phyloP scores from a whole-genome alignment of 139 green algal species.

The Nannochloris sp. region DNA sequence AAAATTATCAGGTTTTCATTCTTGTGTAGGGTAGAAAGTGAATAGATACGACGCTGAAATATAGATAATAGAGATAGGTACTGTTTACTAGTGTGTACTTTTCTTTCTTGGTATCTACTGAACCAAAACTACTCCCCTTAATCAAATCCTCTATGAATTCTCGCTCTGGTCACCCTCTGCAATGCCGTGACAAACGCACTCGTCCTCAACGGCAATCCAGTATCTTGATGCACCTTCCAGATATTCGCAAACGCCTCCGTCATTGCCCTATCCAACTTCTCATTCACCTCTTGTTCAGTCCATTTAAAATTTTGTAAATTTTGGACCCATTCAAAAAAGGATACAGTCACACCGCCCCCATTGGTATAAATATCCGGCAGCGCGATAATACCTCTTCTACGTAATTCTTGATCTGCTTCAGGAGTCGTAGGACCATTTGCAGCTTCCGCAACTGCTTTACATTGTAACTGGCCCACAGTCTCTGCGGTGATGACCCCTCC shows the following conservation, averaged over 20 bases:
- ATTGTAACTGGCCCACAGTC: slow-evolving; percentile 31
- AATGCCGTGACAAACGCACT: slow-evolving; percentile 78
- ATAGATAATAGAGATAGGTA: not conserved
- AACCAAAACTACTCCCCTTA: slow-evolving; percentile 24
- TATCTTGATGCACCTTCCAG: slow-evolving; percentile 45
- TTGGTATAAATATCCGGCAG: slow-evolving; percentile 55
- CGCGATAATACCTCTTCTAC: slow-evolving; percentile 37
- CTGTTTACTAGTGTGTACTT: not conserved
- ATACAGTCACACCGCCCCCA: slow-evolving; percentile 56
- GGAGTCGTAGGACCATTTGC: slow-evolving; percentile 81
- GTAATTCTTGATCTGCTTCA: slow-evolving; percentile 45
- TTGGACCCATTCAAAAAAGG: slow-evolving; percentile 84
- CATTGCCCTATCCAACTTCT: slow-evolving; percentile 39
- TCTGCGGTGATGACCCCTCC: slow-evolving; percentile 58
- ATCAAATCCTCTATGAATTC: slow-evolving; percentile 79
- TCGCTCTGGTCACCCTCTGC: slow-evolving; percentile 67
- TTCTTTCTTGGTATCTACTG: too few relatives aligned
- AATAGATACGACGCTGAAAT: not conserved
- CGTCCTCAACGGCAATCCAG: slow-evolving; percentile 63
- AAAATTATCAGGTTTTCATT: not conserved
- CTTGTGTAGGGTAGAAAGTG: not conserved
- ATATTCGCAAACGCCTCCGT: slow-evolving; percentile 55
- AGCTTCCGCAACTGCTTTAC: slow-evolving; percentile 73
- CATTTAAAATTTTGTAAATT: slow-evolving; percentile 65
- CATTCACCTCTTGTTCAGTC: slow-evolving; percentile 68